Evolutionary conservation across 2,329 filamentous ascomycete species (phyloP).

Genomic region (Orbilia javanica): DNA sequence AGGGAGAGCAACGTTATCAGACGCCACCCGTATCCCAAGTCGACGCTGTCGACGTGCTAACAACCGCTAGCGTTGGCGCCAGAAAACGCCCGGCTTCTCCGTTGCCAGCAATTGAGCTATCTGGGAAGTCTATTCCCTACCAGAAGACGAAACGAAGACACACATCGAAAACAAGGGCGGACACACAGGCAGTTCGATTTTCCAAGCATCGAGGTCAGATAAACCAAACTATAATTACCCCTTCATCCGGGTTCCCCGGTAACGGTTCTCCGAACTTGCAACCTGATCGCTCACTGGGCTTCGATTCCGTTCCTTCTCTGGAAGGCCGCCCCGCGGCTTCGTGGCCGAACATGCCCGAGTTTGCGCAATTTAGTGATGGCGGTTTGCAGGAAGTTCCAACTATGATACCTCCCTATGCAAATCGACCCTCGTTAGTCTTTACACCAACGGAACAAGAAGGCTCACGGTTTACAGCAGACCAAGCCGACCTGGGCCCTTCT

Average conservation of each 20-base stretch:
- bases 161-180: slow-evolving; percentile 42
- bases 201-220: slow-evolving; percentile 33
- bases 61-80: slow-evolving; percentile 38
- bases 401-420: slow-evolving; percentile 12
- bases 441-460: slow-evolving; percentile 55
- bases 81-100: slow-evolving; percentile 56
- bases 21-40: slow-evolving; percentile 43
- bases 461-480: slow-evolving; percentile 18
- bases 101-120: slow-evolving; percentile 36
- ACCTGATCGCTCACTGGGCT: not conserved
- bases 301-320: not conserved
- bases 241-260: slow-evolving; percentile 36
- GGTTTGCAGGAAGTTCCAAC: slow-evolving; percentile 10
- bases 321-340: slow-evolving; percentile 4
- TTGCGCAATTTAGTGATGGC: slow-evolving; percentile 5
- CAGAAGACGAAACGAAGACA: slow-evolving; percentile 56
- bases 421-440: slow-evolving; percentile 33
- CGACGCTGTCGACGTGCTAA: slow-evolving; percentile 32
- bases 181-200: slow-evolving; percentile 37
- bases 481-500: not conserved
- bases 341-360: slow-evolving; percentile 30
- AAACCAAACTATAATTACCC: slow-evolving; percentile 41
- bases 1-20: slow-evolving; percentile 61
- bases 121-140: slow-evolving; percentile 33
- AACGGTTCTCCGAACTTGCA: not conserved